Evolutionary conservation across 805 yeast genomes (phyloP).

Genomic region (Teunomyces aglyptinius): DNA sequence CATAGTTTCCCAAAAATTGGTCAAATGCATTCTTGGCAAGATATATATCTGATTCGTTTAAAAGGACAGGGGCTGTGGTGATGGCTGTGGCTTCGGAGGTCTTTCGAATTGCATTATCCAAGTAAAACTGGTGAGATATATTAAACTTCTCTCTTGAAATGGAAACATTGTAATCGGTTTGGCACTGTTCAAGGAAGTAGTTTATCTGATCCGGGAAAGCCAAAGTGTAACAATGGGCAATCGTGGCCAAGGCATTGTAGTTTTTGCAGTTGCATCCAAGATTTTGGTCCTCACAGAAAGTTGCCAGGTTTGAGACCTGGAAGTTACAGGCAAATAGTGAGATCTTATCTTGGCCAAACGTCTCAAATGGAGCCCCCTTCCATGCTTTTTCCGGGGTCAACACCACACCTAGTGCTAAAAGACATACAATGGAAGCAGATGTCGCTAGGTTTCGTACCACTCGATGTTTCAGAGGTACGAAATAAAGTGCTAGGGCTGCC

Average conservation of each 20-base stretch:
- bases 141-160: slow-evolving; percentile 22
- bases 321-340: slow-evolving; percentile 32
- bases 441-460: neutral
- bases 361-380: slow-evolving; percentile 31
- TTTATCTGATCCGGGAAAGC: slow-evolving; percentile 24
- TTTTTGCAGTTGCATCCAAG: slow-evolving; percentile 27
- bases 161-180: slow-evolving; percentile 14
- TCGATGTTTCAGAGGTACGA: neutral
- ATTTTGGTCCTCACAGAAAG: slow-evolving; percentile 18
- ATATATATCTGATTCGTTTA: slow-evolving; percentile 19
- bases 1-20: slow-evolving; percentile 41
- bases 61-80: slow-evolving; percentile 20
- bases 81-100: neutral
- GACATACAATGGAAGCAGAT: neutral
- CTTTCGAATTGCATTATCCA: slow-evolving; percentile 3
- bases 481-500: neutral
- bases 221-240: slow-evolving; percentile 32
- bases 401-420: slow-evolving; percentile 11
- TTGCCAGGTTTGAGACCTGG: slow-evolving; percentile 18
- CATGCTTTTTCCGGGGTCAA: slow-evolving; percentile 27
- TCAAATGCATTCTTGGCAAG: slow-evolving; percentile 28
- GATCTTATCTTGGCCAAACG: slow-evolving; percentile 25
- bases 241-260: slow-evolving; percentile 32
- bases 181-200: slow-evolving; percentile 26
- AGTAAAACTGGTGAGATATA: slow-evolving; percentile 15